phyloP scores from a whole-genome alignment of 768 basidiomycete genomes.

The Boletus huronensis region DNA sequence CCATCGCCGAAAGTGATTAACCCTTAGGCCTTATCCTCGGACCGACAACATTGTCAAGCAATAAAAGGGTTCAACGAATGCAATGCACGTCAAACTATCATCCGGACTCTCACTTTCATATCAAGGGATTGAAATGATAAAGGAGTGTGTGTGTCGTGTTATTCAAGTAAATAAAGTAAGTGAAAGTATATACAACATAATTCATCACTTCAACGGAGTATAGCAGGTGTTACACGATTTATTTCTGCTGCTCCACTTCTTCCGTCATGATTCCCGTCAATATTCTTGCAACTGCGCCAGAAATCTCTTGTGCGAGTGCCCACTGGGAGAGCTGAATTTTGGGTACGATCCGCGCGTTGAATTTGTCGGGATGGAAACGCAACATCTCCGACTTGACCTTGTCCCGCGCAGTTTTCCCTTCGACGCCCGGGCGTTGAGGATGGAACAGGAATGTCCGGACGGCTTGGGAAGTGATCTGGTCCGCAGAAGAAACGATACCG shows the following conservation, averaged over 20 bases:
- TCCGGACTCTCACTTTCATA: neutral
- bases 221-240: neutral
- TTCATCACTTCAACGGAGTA: neutral
- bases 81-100: neutral
- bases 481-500: constrained; percentile 11
- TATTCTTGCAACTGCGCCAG: constrained; percentile 39
- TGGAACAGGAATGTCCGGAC: constrained; percentile 42
- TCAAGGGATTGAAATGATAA: neutral
- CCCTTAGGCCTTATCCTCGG: too few relatives aligned
- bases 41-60: neutral
- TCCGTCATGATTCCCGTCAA: constrained; percentile 36
- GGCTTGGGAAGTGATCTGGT: constrained; percentile 34
- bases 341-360: constrained; percentile 35
- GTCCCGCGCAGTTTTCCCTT: constrained; percentile 35
- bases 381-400: constrained; percentile 43
- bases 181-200: neutral
- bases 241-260: constrained; percentile 3
- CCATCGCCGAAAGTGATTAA: too few relatives aligned
- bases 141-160: neutral
- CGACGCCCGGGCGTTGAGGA: constrained; percentile 26
- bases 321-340: constrained; percentile 35
- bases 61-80: neutral
- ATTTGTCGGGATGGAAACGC: constrained; percentile 57
- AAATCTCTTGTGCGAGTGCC: constrained; percentile 33
- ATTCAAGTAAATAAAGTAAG: neutral